Base-by-base conservation (phyloP, 495 filamentous ascomycete species). In the Tuber indicum region DNA sequence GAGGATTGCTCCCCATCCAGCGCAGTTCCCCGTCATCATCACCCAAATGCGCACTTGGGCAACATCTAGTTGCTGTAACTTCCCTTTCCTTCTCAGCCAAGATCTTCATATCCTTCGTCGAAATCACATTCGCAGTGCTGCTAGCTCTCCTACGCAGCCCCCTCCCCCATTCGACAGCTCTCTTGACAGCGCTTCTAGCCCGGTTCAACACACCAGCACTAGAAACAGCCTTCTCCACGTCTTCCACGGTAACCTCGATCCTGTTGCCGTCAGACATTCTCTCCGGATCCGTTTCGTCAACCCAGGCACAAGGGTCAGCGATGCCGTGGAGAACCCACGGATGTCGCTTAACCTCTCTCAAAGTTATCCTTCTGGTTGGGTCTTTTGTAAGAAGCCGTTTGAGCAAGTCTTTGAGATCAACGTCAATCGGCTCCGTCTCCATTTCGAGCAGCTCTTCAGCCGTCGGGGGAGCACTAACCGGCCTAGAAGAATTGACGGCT, bases 331-430 rank as follows among this genome's bases (percentile, higher is more conserved):
- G 87, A 47, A 97, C 91, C 94, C 96, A 99, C n/a, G 92, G 91
- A 81, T 99, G 96, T 75, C 91, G 92, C 83, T 98, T 98, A 80
- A 98, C 95, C 81, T 98, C 95, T 77, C 91, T 92, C 72, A 99
- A 85, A 3, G 91, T 91, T 78, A 99, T 97, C 71, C 96, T 89
- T 84, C 93, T 91, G 46, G 91, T 86, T 0, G 95, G 96, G 82
- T 98, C 92, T 86, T 98, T 98, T 77, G 89, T 91, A 72, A 99
- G 87, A 83, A 99, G 89, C 72, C 92, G 90, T 70, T 88, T 88
- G 32, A 99, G 85, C 49, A 99, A 86, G 83, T 98, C 94, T 73
- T 89, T 88, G 32, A 99, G 85, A 66, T 94, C 89, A 75, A 93
- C 89, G 76, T 94, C 92, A 76, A 99, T 89, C 5, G 93, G 90